Conservation (phyloP, 805 yeast genomes). For the Ogataea parapolymorpha region DNA sequence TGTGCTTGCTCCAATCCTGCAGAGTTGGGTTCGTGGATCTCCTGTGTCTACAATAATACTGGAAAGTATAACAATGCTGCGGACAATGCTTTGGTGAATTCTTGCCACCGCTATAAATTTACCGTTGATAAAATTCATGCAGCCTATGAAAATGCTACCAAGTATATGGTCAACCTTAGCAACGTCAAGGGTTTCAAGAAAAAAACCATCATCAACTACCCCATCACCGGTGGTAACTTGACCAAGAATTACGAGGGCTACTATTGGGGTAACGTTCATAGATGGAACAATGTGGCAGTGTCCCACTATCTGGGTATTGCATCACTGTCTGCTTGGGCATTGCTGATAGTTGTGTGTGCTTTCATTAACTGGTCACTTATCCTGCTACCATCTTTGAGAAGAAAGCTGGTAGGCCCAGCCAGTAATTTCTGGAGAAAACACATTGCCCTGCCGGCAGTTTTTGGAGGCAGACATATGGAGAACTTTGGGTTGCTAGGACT, state of each 20-base stretch:
- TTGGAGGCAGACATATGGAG: conserved; percentile 22
- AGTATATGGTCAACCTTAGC: conserved; percentile 35
- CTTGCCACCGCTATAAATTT: conserved; percentile 24
- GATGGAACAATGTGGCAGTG: conserved; percentile 36
- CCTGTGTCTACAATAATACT: conserved; percentile 23
- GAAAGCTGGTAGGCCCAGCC: conserved; percentile 29
- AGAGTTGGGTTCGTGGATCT: conserved; percentile 30
- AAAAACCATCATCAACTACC: conserved; percentile 32
- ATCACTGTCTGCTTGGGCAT: conserved; percentile 47
- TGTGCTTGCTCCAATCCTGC: conserved; percentile 28
- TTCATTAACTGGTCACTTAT: conserved; percentile 39
- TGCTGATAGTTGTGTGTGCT: conserved; percentile 40
- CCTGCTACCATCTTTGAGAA: conserved; percentile 37
- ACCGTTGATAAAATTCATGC: conserved; percentile 34
- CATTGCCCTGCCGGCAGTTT: conserved; percentile 24
- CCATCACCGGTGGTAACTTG: conserved; percentile 30
- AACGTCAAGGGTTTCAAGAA: conserved; percentile 30
- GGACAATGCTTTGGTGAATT: conserved; percentile 21
- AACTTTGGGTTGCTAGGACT: conserved; percentile 25
- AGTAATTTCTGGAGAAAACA: conserved; percentile 27
- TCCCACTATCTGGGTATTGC: conserved; percentile 48
- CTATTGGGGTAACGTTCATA: conserved; percentile 24
- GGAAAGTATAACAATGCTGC: conserved; percentile 15
- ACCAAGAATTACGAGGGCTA: conserved; percentile 24
- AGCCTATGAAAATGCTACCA: conserved; percentile 41